A percentile compares a stretch with the other conserved stretches of the same genome.
These are phyloP conservation scores for Russula abietina DNA, from an alignment of 768 basidiomycete genomes.

Conservation along the genomic window DNA sequence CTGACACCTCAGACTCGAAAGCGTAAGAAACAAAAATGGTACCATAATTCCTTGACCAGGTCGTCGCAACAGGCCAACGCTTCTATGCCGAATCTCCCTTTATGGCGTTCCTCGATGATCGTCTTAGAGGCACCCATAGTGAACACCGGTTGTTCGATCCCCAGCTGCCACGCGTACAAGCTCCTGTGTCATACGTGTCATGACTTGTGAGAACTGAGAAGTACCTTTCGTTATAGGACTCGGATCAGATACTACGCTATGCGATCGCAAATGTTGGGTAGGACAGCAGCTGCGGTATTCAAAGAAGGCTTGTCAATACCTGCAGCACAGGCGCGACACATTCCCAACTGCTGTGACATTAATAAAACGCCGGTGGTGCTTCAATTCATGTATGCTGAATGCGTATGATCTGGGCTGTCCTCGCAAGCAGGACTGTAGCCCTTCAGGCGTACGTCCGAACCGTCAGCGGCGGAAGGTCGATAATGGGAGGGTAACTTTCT, in stretches of 20 bases:
- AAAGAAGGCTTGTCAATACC: neutral
- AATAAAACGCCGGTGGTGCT: neutral
- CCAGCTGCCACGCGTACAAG: neutral
- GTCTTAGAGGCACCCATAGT: neutral
- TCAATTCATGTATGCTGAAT: neutral
- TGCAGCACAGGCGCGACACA: neutral
- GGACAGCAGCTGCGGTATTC: neutral
- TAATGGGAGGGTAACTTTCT: neutral
- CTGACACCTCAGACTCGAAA: neutral
- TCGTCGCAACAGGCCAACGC: too few species aligned
- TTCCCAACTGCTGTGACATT: too few species aligned
- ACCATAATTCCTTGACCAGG: neutral
- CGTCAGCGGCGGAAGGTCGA: neutral
- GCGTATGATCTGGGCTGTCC: neutral
- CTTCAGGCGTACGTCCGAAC: too few species aligned
- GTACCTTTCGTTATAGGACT: neutral
- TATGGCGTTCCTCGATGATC: neutral
- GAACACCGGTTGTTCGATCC: neutral
- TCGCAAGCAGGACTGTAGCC: neutral
- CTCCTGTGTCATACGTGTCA: neutral
- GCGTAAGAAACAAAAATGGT: neutral
- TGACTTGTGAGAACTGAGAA: neutral
- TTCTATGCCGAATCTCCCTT: neutral
- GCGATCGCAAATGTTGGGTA: neutral
- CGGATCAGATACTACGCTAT: neutral